phyloP scores from a whole-genome alignment of 75 land plant species.

The Picea sitchensis region DNA sequence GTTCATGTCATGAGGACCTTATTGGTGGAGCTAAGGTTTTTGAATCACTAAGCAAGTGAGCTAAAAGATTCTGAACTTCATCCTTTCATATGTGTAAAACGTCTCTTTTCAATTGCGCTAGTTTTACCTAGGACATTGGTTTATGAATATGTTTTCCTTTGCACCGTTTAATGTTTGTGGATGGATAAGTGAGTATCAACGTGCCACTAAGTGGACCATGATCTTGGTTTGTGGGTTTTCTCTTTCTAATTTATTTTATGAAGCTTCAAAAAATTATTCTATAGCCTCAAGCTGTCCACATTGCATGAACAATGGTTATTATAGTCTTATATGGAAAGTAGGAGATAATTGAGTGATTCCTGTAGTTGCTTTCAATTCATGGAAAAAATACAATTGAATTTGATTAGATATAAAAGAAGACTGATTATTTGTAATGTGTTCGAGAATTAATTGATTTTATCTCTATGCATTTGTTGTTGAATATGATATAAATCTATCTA shows the following conservation, averaged over 20 bases:
- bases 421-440: no score
- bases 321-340: no score
- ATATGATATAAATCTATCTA: no score
- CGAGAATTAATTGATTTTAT: no score
- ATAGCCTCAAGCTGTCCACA: background rate
- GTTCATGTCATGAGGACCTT: background rate
- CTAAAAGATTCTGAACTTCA: background rate
- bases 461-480: no score
- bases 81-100: background rate
- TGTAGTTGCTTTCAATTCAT: no score
- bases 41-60: slow-evolving; percentile 35
- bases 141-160: background rate
- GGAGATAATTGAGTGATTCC: no score
- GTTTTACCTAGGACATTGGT: background rate
- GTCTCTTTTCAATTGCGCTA: background rate
- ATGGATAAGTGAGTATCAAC: background rate
- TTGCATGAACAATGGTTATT: no score
- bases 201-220: background rate
- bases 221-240: background rate
- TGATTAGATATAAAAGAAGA: no score
- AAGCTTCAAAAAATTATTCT: background rate
- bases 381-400: no score
- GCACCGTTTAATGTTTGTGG: background rate
- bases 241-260: background rate
- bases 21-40: slow-evolving; percentile 1